Percentiles rank a stretch among this genome's conserved stretches.
These are phyloP conservation scores for Petunia hybrid DNA, from an alignment of 305 asterid genomes.

Conservation along the genomic window DNA sequence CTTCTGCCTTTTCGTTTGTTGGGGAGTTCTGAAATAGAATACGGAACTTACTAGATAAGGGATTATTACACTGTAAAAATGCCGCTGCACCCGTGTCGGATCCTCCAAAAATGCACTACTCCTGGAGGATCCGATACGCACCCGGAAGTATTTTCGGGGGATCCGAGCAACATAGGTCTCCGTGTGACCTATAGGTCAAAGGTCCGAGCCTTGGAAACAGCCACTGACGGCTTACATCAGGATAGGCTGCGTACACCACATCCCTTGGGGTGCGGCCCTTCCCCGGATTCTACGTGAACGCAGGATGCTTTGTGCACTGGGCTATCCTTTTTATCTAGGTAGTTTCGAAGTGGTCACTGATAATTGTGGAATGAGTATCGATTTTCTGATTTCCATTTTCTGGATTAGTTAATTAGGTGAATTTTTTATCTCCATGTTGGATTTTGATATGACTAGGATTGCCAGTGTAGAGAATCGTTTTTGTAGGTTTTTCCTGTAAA, in stretches of 20 bases:
- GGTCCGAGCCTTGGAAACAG: too few species aligned
- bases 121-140: too few species aligned
- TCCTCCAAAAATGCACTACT: too few species aligned
- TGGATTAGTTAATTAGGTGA: not conserved
- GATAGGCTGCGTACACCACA: too few species aligned
- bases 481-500: not conserved
- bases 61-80: not conserved
- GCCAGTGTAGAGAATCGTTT: slow-evolving; percentile 7
- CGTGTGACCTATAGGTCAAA: too few species aligned
- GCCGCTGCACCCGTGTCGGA: too few species aligned
- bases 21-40: slow-evolving; percentile 23
- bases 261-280: too few species aligned
- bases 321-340: not conserved
- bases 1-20: not conserved
- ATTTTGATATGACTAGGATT: not conserved
- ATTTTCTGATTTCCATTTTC: slow-evolving; percentile 14
- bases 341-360: slow-evolving; percentile 6
- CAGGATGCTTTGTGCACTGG: too few species aligned
- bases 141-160: too few species aligned
- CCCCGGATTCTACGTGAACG: too few species aligned
- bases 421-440: not conserved
- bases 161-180: too few species aligned
- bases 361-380: not conserved
- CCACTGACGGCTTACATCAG: too few species aligned
- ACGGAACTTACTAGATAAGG: not conserved